Percentiles rank a stretch among this genome's conserved stretches.
Conservation (phyloP, 805 yeast species). For the Myxozyma sirexii region DNA sequence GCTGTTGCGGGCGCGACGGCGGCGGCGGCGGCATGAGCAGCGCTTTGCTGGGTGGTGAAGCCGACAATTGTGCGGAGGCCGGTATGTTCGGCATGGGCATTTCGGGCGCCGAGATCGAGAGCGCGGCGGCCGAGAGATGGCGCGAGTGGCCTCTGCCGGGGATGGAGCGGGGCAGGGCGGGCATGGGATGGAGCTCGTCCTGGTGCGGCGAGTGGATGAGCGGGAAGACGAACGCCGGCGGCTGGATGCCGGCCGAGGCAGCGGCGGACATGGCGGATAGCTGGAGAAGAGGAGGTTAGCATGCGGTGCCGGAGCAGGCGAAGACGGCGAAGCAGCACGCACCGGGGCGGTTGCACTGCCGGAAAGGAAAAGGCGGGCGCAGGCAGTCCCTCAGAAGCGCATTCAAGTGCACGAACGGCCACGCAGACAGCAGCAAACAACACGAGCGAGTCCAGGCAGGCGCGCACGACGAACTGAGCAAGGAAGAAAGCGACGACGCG, state of each 20-base stretch:
- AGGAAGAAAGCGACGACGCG: neutral
- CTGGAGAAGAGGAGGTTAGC: neutral
- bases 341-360: too few species aligned
- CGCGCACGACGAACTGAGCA: neutral
- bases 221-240: constrained; percentile 23
- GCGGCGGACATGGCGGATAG: constrained; percentile 2
- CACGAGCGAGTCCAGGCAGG: too few species aligned
- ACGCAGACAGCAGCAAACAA: too few species aligned
- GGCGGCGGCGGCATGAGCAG: neutral
- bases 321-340: too few species aligned
- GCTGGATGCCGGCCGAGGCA: constrained; percentile 1
- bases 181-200: neutral
- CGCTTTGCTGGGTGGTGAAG: neutral
- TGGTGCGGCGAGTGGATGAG: constrained; percentile 10
- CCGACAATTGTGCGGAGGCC: too few species aligned
- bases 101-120: constrained; percentile 6
- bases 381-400: too few species aligned
- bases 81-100: too few species aligned
- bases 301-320: too few species aligned
- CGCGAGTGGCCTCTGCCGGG: constrained; percentile 6
- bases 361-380: too few species aligned
- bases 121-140: constrained; percentile 2
- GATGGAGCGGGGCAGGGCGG: neutral
- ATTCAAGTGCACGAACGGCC: too few species aligned
- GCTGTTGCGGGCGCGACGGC: neutral